A percentile compares a stretch with the other conserved stretches of the same genome.
Conservation (phyloP, 169 alveolate species). For the Plasmodium sp. region DNA sequence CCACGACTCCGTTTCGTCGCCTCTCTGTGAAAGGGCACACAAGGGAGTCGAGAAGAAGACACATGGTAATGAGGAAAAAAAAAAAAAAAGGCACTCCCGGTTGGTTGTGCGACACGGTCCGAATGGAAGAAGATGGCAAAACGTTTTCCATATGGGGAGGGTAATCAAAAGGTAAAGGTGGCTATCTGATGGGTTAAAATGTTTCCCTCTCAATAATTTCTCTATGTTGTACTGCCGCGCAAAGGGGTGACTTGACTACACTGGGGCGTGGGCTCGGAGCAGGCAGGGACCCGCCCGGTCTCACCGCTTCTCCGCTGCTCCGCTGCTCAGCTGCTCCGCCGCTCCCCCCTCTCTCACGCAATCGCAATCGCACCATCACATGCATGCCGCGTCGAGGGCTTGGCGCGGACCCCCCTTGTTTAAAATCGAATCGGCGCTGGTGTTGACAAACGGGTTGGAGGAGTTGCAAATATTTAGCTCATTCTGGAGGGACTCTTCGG, state of each 20-base stretch:
- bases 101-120: background rate
- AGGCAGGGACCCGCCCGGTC: background rate
- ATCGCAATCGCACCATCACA: background rate
- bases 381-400: background rate
- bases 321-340: background rate
- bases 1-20: background rate
- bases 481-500: background rate
- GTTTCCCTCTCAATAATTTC: background rate
- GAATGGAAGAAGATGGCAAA: background rate
- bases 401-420: background rate
- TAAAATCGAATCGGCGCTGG: background rate
- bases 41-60: background rate
- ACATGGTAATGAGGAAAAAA: too few relatives aligned
- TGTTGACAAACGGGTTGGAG: constrained; percentile 21
- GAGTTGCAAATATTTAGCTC: background rate
- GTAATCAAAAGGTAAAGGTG: background rate
- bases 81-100: background rate
- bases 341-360: background rate
- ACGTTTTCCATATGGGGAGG: background rate
- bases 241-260: background rate
- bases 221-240: background rate
- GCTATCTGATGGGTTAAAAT: background rate
- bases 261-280: background rate
- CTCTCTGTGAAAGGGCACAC: background rate
- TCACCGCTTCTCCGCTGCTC: background rate